phyloP scores from a whole-genome alignment of 768 basidiomycete genomes.

The Epithele typhae region DNA sequence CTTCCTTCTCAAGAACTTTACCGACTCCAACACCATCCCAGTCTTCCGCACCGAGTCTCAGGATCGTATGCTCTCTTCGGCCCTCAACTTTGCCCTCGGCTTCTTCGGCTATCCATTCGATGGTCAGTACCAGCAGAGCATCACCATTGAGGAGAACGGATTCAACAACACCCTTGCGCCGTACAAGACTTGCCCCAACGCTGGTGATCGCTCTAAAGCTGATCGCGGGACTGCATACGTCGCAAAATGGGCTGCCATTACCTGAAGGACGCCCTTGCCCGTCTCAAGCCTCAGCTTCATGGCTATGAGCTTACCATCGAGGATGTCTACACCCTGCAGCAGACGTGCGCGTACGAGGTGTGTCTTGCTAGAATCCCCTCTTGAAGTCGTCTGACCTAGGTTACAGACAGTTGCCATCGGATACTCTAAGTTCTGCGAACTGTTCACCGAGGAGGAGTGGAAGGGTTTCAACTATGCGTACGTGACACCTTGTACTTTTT shows the following conservation, averaged over 20 bases:
- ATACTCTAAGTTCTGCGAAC: constrained; percentile 85
- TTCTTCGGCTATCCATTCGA: constrained; percentile 47
- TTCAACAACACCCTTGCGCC: constrained; percentile 76
- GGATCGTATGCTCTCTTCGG: constrained; percentile 50
- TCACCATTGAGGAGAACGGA: constrained; percentile 34
- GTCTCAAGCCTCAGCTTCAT: constrained; percentile 53
- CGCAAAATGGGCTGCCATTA: constrained; percentile 68
- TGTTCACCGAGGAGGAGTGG: constrained; percentile 93
- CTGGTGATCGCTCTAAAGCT: constrained; percentile 39
- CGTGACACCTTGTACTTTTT: constrained; percentile 22
- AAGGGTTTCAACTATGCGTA: constrained; percentile 87
- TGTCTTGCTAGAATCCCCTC: constrained; percentile 6
- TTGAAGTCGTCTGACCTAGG: no score
- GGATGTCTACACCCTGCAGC: constrained; percentile 75
- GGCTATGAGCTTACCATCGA: constrained; percentile 62
- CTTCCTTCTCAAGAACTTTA: constrained; percentile 39
- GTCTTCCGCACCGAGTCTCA: constrained; percentile 53
- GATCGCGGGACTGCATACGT: constrained; percentile 59
- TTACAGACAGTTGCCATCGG: constrained; percentile 82
- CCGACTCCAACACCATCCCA: constrained; percentile 34
- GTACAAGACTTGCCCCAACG: constrained; percentile 78
- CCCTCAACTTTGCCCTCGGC: constrained; percentile 47
- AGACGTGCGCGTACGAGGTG: constrained; percentile 84
- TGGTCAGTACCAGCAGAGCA: constrained; percentile 40
- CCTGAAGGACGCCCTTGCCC: constrained; percentile 56